Evolutionary conservation across 352 stramenopile species (phyloP).

Genomic region (Globisporangium apiculatum): DNA sequence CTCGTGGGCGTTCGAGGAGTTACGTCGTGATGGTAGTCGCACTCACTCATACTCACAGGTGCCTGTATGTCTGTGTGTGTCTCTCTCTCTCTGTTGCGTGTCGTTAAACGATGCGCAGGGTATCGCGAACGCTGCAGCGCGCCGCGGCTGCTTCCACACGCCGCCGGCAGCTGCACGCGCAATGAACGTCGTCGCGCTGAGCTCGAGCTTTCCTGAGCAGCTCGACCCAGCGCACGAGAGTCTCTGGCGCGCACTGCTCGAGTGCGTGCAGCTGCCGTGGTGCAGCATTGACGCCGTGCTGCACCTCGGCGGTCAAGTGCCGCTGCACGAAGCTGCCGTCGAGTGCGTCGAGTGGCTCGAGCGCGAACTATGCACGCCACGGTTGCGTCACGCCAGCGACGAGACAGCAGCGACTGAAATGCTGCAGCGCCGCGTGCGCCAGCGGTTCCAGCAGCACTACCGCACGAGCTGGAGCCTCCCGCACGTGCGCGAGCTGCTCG

Average conservation of each 20-base stretch:
- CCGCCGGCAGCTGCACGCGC: slow-evolving; percentile 14
- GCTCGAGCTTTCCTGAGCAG: slow-evolving; percentile 60
- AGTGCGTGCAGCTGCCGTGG: slow-evolving; percentile 48
- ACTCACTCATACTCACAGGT: neutral
- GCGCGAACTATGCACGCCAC: slow-evolving; percentile 20
- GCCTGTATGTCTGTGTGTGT: neutral
- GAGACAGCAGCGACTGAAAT: neutral
- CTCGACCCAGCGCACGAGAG: slow-evolving; percentile 48
- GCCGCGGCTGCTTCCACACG: slow-evolving; percentile 60
- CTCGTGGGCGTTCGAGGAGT: no score
- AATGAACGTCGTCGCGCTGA: slow-evolving; percentile 56
- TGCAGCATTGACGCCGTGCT: slow-evolving; percentile 64
- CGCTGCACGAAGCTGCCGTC: slow-evolving; percentile 56
- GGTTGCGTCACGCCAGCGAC: neutral
- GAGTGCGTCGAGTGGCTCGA: slow-evolving; percentile 56
- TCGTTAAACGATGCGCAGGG: slow-evolving; percentile 18
- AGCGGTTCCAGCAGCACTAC: slow-evolving; percentile 73
- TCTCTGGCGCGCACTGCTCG: slow-evolving; percentile 44
- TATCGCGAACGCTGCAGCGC: slow-evolving; percentile 39
- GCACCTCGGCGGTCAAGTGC: slow-evolving; percentile 67
- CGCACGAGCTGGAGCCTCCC: slow-evolving; percentile 56
- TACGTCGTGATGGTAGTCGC: no score
- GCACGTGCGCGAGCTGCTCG: slow-evolving; percentile 49
- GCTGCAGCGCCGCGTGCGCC: slow-evolving; percentile 24
- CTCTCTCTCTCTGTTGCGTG: neutral